Evolutionary conservation across 805 yeast species (phyloP).

Genomic region (Maudiozyma turicensis): DNA sequence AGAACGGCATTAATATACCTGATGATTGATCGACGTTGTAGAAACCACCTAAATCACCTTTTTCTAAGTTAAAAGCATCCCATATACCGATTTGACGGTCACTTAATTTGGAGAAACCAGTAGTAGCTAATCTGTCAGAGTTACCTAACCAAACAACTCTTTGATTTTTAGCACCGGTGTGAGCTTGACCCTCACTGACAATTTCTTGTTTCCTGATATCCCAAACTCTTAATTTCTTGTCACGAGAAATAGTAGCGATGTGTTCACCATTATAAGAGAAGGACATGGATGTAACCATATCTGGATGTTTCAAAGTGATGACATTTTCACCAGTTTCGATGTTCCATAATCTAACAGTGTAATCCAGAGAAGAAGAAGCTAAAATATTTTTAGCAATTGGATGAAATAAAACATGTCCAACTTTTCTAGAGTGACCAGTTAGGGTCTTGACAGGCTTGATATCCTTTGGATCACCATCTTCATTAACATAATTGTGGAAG

Average conservation of each 20-base stretch:
- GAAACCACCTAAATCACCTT: constrained; percentile 87
- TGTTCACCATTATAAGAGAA: constrained; percentile 85
- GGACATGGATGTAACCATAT: constrained; percentile 84
- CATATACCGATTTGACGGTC: constrained; percentile 95
- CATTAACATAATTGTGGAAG: constrained; percentile 47
- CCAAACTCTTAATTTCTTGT: constrained; percentile 86
- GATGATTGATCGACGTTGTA: constrained; percentile 80
- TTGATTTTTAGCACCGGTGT: constrained; percentile 84
- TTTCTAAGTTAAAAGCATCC: constrained; percentile 65
- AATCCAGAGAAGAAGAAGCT: constrained; percentile 86
- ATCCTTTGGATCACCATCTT: constrained; percentile 53
- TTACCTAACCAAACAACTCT: constrained; percentile 89
- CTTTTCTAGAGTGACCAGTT: constrained; percentile 85
- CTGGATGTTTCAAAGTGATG: constrained; percentile 74
- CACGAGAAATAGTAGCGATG: constrained; percentile 84
- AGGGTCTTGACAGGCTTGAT: constrained; percentile 61
- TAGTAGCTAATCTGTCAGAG: constrained; percentile 74
- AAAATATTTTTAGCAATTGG: constrained; percentile 81
- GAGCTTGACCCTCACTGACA: constrained; percentile 79
- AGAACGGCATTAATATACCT: constrained; percentile 89
- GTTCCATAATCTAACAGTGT: constrained; percentile 88
- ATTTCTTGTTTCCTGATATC: constrained; percentile 69
- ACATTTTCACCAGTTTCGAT: constrained; percentile 61
- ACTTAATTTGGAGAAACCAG: constrained; percentile 86
- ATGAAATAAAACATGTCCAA: constrained; percentile 83